Base-by-base conservation (phyloP, 2,329 filamentous ascomycete genomes). In the Diaporthe citrichinensis region DNA sequence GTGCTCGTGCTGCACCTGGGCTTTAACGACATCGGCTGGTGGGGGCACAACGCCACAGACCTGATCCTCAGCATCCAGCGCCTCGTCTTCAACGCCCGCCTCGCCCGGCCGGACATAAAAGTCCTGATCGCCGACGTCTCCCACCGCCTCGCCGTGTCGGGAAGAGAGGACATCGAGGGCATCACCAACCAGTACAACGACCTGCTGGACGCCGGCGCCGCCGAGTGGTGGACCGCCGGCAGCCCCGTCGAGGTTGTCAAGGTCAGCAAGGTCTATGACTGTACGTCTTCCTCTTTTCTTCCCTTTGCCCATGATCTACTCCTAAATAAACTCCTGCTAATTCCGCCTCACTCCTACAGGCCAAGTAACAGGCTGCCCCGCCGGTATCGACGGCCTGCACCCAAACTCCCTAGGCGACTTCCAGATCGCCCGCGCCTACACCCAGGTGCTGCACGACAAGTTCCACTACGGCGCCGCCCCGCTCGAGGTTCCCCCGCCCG, bases 321-420 rank as follows among this genome's bases (percentile, higher is more conserved):
- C 49, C 12, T 6, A 7, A 31, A n/a, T 14, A 12, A 10, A 39
- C 28, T 39, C 58, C 4, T 39, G 57, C 44, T 58, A 55, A 49
- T 46, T 6, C 10, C 12, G 36, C 34, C 34, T 17, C 15, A 0
- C 28, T 17, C 25, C 15, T 15, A 6, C n/a, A 80, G 79, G 78
- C 71, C 78, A 78, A 25, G 67, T 73, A 44, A 74, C 78, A 59
- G 74, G 51, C 36, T 81, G 80, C 23, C 79, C 77, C 15, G 81
- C 80, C 1, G 81, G 82, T 8, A 84, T 85, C 74, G 86, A 87
- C 78, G 86, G 85, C 14, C 77, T 87, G 12, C 86, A 88, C 72
- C 86, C 85, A 0, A 85, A 84, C 65, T 81, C 81, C 8, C 78
- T 83, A 1, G 86, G 85, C 23, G 85, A 87, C 67, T 85, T 80